Conservation (phyloP, 2,329 filamentous ascomycete species). For the Ascomycota sp. region DNA sequence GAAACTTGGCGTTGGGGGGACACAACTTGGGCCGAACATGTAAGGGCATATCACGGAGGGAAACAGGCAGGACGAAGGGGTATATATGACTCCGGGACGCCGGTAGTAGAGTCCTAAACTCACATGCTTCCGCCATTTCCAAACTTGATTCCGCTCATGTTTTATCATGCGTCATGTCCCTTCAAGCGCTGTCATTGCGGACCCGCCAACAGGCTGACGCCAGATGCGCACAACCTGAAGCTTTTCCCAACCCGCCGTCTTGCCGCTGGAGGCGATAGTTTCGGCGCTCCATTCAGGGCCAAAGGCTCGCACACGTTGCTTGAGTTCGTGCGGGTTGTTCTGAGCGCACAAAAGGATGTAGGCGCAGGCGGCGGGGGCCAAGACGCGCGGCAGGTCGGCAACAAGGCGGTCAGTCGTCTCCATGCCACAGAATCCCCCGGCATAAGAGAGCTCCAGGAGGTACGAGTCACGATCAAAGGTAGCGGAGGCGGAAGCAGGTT, state of each 20-base stretch:
- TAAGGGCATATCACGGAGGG: background rate
- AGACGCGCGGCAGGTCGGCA: slow-evolving; percentile 39
- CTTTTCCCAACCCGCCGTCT: slow-evolving; percentile 85
- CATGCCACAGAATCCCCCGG: slow-evolving; percentile 81
- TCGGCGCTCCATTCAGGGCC: slow-evolving; percentile 46
- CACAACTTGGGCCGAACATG: background rate
- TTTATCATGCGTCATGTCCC: background rate
- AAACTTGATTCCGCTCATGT: slow-evolving; percentile 1
- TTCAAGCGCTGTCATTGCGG: background rate
- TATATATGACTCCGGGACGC: background rate
- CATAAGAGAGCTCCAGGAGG: slow-evolving; percentile 69
- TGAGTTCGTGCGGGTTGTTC: slow-evolving; percentile 65
- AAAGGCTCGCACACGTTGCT: slow-evolving; percentile 34
- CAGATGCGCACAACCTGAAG: slow-evolving; percentile 77
- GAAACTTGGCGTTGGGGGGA: background rate
- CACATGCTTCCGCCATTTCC: background rate
- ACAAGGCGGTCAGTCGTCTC: slow-evolving; percentile 72
- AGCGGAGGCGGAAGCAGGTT: too few relatives aligned
- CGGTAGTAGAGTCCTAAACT: background rate
- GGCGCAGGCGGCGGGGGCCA: slow-evolving; percentile 53
- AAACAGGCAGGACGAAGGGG: background rate
- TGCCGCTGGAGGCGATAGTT: slow-evolving; percentile 65
- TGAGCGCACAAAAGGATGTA: slow-evolving; percentile 82
- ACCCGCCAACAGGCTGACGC: slow-evolving; percentile 20
- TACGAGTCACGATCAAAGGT: slow-evolving; percentile 65